Conservation (phyloP, 2,329 filamentous ascomycete genomes). For the Curvularia spicifera region DNA sequence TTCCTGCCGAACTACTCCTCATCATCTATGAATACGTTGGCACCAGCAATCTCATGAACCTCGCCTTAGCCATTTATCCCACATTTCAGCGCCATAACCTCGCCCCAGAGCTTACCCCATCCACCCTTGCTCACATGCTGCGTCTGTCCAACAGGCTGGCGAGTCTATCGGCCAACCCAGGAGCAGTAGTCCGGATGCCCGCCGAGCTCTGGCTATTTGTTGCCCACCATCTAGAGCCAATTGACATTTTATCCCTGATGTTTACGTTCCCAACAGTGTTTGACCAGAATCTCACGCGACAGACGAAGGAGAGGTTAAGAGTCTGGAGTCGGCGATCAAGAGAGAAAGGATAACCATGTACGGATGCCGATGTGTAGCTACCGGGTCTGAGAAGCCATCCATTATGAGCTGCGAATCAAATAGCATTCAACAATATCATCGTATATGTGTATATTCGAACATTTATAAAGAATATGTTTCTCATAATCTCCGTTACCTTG, state of each 20-base stretch:
- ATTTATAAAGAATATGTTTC: not conserved
- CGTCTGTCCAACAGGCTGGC: constrained; percentile 5
- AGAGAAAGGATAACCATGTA: constrained; percentile 1
- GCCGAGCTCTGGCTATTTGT: constrained; percentile 52
- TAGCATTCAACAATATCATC: not conserved
- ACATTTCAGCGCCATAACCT: constrained; percentile 49
- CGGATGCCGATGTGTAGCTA: not conserved
- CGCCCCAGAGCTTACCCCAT: constrained; percentile 35
- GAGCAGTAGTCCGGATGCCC: constrained; percentile 37
- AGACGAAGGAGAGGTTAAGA: constrained; percentile 20
- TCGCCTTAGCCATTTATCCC: constrained; percentile 56
- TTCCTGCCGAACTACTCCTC: constrained; percentile 57
- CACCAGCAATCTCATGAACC: constrained; percentile 52
- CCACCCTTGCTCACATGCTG: constrained; percentile 36
- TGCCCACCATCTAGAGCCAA: constrained; percentile 46
- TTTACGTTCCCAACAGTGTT: constrained; percentile 37
- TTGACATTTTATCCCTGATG: constrained; percentile 50
- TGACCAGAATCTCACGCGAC: constrained; percentile 17
- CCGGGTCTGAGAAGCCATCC: not conserved
- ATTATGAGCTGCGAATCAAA: not conserved
- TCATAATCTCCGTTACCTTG: not conserved
- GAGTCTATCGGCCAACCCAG: not conserved
- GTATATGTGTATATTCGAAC: not conserved
- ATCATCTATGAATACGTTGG: constrained; percentile 53
- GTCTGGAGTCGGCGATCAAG: constrained; percentile 26